Evolutionary conservation across 2,329 filamentous ascomycete genomes (phyloP).

Genomic region (Microsporum canis): DNA sequence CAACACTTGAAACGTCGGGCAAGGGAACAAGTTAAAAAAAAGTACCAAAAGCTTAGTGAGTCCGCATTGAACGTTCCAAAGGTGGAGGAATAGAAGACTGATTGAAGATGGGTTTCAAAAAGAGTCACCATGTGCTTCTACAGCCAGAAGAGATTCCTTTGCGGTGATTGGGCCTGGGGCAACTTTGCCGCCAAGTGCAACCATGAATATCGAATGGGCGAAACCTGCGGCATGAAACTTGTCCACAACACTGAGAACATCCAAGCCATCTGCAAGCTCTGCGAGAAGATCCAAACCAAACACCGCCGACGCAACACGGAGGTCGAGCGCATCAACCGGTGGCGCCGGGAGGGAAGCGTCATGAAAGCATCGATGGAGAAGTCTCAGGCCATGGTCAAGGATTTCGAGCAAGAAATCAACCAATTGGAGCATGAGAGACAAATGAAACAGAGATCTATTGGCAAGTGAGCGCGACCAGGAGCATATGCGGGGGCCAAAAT

Average conservation of each 20-base stretch:
- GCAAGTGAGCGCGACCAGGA: conserved; percentile 15
- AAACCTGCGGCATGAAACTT: conserved; percentile 90
- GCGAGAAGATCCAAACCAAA: conserved; percentile 83
- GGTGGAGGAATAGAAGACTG: background rate
- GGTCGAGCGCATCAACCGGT: conserved; percentile 61
- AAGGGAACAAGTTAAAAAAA: background rate
- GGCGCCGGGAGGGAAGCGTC: conserved; percentile 57
- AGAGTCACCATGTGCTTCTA: conserved; percentile 76
- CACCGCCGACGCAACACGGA: conserved; percentile 63
- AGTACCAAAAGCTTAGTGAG: background rate
- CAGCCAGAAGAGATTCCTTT: conserved; percentile 73
- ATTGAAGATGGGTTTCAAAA: conserved; percentile 7
- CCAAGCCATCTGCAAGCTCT: conserved; percentile 63
- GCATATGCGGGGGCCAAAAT: conserved; percentile 7
- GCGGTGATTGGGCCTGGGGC: conserved; percentile 90
- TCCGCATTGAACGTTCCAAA: background rate
- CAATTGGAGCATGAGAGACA: conserved; percentile 50
- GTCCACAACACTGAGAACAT: conserved; percentile 62
- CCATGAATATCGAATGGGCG: conserved; percentile 88
- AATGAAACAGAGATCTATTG: conserved; percentile 26
- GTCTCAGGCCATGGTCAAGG: conserved; percentile 59
- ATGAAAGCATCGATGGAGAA: conserved; percentile 53
- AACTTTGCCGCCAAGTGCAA: conserved; percentile 87
- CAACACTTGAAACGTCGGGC: conserved; percentile 16
- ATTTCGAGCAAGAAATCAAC: conserved; percentile 57